phyloP scores from a whole-genome alignment of 345 rosid genomes.

The Euclidium syriacum region DNA sequence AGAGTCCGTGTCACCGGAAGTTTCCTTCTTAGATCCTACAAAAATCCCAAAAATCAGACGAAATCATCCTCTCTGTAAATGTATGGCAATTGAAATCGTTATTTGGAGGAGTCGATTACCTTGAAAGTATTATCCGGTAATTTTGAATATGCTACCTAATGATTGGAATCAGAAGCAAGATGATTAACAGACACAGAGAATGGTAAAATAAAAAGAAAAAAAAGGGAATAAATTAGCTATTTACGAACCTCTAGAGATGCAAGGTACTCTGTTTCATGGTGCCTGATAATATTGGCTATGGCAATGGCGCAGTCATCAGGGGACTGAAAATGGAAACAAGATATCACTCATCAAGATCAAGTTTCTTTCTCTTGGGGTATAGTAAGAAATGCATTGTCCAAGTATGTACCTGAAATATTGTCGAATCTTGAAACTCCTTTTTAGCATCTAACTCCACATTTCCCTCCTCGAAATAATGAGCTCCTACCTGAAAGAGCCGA shows the following conservation, averaged over 20 bases:
- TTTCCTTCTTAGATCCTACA: conserved; percentile 94
- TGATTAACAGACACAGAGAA: no score
- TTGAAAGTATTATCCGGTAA: conserved; percentile 94
- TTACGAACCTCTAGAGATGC: conserved; percentile 74
- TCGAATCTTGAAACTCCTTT: conserved; percentile 76
- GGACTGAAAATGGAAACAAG: conserved; percentile 47
- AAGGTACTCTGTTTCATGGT: conserved; percentile 89
- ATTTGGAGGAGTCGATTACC: conserved; percentile 35
- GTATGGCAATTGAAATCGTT: neutral
- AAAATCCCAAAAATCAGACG: neutral
- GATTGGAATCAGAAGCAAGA: neutral
- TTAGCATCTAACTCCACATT: conserved; percentile 94
- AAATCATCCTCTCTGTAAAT: neutral
- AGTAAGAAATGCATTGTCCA: neutral
- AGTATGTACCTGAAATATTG: conserved; percentile 74
- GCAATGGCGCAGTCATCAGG: conserved; percentile 79
- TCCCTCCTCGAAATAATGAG: conserved; percentile 98
- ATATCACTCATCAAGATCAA: neutral
- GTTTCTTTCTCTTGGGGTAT: neutral
- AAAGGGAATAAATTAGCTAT: neutral
- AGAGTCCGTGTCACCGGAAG: conserved; percentile 93
- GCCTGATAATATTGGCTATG: conserved; percentile 62
- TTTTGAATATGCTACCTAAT: conserved; percentile 84
- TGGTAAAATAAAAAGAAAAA: neutral
- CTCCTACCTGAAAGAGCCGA: conserved; percentile 57